phyloP scores from a whole-genome alignment of 305 asterid species.

The Solanum hybrid region DNA sequence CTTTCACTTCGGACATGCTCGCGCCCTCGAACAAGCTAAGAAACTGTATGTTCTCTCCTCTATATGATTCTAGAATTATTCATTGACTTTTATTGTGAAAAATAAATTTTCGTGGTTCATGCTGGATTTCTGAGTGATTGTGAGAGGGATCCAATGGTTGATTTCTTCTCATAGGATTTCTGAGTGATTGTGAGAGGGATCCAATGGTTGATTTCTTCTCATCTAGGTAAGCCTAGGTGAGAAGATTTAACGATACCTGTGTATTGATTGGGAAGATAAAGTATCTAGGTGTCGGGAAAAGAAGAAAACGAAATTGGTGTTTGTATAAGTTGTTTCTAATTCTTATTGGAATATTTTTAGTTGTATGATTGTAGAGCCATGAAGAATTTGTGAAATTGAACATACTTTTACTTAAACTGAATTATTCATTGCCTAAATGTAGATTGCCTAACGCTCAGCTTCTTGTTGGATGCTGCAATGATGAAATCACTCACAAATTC shows the following conservation, averaged over 20 bases:
- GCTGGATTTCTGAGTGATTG: not conserved
- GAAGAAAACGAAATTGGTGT: not conserved
- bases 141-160: not conserved
- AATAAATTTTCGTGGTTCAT: not conserved
- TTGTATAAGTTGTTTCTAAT: not conserved
- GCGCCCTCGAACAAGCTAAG: slow-evolving; percentile 93
- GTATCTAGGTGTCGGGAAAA: not conserved
- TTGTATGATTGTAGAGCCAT: not conserved
- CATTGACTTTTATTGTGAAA: not conserved
- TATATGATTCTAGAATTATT: not conserved
- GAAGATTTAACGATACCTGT: not conserved
- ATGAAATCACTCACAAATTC: slow-evolving; percentile 74
- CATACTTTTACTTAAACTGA: not conserved
- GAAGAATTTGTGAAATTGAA: not conserved
- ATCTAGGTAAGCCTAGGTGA: not conserved
- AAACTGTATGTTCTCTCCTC: slow-evolving; percentile 28
- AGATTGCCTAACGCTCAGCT: slow-evolving; percentile 82
- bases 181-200: not conserved
- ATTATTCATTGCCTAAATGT: slow-evolving; percentile 1
- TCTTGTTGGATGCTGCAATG: slow-evolving; percentile 92
- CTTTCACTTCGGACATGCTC: slow-evolving; percentile 7
- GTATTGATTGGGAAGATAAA: not conserved
- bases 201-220: not conserved
- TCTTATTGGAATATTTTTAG: not conserved
- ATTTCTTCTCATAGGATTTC: not conserved